Evolutionary conservation across 2,329 filamentous ascomycete genomes (phyloP).

Genomic region (Escovopsis sp.): DNA sequence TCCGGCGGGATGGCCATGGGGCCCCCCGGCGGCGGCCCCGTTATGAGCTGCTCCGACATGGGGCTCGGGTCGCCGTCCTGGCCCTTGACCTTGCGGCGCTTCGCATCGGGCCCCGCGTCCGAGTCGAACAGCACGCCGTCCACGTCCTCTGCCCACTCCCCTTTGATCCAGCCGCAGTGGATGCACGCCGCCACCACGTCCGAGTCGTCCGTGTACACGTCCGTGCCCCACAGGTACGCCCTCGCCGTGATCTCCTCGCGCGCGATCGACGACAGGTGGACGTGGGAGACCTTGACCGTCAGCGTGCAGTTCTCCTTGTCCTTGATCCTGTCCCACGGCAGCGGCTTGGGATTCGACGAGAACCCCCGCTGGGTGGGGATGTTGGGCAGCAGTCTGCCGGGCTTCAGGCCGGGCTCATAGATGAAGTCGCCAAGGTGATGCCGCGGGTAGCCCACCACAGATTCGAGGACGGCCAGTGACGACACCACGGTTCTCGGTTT

Average conservation of each 20-base stretch:
- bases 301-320: constrained; percentile 79
- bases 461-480: constrained; percentile 56
- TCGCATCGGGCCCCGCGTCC: constrained; percentile 11
- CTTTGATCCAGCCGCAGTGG: constrained; percentile 82
- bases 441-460: constrained; percentile 54
- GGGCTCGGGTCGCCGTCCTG: constrained; percentile 15
- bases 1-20: constrained; percentile 51
- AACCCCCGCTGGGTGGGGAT: constrained; percentile 27
- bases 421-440: constrained; percentile 73
- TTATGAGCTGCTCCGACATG: constrained; percentile 30
- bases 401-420: constrained; percentile 55
- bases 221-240: constrained; percentile 79
- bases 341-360: constrained; percentile 47
- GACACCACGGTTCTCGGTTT: constrained; percentile 53
- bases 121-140: constrained; percentile 52
- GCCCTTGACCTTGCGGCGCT: constrained; percentile 18
- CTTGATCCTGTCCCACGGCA: constrained; percentile 58
- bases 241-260: constrained; percentile 74
- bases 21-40: constrained; percentile 39
- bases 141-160: constrained; percentile 70
- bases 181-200: constrained; percentile 88
- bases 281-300: constrained; percentile 71
- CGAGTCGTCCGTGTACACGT: constrained; percentile 91
- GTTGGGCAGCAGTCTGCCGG: constrained; percentile 30
- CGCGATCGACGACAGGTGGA: constrained; percentile 54